A percentile compares a stretch with the other conserved stretches of the same genome.
phyloP scores from a whole-genome alignment of 768 basidiomycete genomes.

The Leucocoprinus sp. region DNA sequence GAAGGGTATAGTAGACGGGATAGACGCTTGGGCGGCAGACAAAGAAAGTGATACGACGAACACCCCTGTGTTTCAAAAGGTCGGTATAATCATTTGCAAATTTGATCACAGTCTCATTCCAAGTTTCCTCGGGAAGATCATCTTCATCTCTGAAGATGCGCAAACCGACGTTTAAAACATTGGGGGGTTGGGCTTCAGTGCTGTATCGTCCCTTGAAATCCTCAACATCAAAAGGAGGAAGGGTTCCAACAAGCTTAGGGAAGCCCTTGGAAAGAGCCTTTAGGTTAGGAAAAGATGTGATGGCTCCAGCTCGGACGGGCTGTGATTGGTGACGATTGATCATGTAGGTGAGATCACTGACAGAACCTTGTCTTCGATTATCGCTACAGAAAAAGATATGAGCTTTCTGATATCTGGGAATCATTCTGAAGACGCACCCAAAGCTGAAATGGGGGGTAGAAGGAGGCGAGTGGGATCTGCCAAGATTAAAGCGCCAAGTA shows the following conservation, averaged over 20 bases:
- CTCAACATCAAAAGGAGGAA: slow-evolving; percentile 64
- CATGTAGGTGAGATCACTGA: slow-evolving; percentile 92
- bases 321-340: slow-evolving; percentile 82
- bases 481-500: slow-evolving; percentile 94
- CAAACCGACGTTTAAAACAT: slow-evolving; percentile 90
- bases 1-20: slow-evolving; percentile 90
- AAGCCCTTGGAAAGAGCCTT: slow-evolving; percentile 65
- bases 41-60: slow-evolving; percentile 87
- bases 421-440: slow-evolving; percentile 28
- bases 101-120: slow-evolving; percentile 62
- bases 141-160: slow-evolving; percentile 80
- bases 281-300: slow-evolving; percentile 83
- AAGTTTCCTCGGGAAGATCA: slow-evolving; percentile 68
- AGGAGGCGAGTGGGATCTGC: slow-evolving; percentile 79
- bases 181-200: slow-evolving; percentile 64
- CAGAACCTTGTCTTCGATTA: slow-evolving; percentile 77
- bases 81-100: slow-evolving; percentile 64
- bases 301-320: slow-evolving; percentile 83
- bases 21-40: slow-evolving; percentile 89
- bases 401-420: neutral
- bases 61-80: slow-evolving; percentile 64
- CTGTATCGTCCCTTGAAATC: slow-evolving; percentile 78
- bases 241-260: slow-evolving; percentile 56
- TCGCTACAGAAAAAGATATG: slow-evolving; percentile 29
- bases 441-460: slow-evolving; percentile 63